These are phyloP conservation scores for Gaeumannomyces sp. DNA, from an alignment of 2,329 filamentous ascomycete genomes.

Conservation along the genomic window DNA sequence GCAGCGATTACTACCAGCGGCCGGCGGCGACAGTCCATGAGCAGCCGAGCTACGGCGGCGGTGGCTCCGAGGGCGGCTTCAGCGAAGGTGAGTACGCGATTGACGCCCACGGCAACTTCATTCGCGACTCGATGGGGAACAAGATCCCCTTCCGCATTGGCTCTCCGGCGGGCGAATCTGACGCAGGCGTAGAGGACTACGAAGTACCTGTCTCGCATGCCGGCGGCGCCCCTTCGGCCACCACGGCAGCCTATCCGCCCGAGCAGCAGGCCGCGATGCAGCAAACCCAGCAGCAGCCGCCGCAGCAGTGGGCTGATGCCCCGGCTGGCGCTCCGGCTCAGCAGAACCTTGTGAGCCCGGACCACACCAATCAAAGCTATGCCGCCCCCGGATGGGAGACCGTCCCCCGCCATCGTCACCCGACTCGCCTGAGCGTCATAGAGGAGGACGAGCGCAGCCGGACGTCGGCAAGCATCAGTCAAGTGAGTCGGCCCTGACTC, in stretches of 20 bases:
- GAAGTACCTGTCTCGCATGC: constrained; percentile 30
- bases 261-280: constrained; percentile 5
- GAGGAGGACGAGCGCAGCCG: constrained; percentile 77
- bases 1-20: constrained; percentile 37
- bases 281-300: constrained; percentile 7
- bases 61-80: constrained; percentile 56
- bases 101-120: constrained; percentile 54
- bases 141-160: constrained; percentile 47
- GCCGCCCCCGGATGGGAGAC: constrained; percentile 67
- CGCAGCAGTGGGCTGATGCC: constrained; percentile 8
- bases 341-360: constrained; percentile 28
- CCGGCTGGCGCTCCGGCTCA: background rate
- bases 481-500: constrained; percentile 41
- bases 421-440: constrained; percentile 78
- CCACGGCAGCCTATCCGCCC: background rate
- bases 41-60: constrained; percentile 24
- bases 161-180: constrained; percentile 42
- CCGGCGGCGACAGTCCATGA: constrained; percentile 33
- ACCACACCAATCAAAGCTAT: constrained; percentile 64
- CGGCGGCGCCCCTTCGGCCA: background rate
- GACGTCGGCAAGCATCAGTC: constrained; percentile 60
- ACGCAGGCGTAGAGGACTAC: constrained; percentile 50
- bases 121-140: constrained; percentile 54
- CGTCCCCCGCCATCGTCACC: constrained; percentile 77
- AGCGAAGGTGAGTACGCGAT: constrained; percentile 67